phyloP scores from a whole-genome alignment of 768 basidiomycete species.

The Boletus reticulatus region DNA sequence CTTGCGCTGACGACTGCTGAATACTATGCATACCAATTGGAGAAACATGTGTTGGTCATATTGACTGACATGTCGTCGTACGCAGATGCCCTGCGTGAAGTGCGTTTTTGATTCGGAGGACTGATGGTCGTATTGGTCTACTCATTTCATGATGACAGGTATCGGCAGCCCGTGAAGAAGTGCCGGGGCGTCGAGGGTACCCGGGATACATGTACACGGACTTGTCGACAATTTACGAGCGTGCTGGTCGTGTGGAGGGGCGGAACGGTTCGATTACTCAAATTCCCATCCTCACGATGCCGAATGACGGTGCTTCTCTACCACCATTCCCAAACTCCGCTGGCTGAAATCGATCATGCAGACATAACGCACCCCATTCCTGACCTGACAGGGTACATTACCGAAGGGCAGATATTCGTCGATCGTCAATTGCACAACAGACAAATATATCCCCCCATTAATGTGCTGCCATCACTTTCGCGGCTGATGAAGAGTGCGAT shows the following conservation, averaged over 20 bases:
- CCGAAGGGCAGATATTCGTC: slow-evolving; percentile 98
- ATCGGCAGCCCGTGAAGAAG: slow-evolving; percentile 98
- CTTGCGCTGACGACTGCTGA: slow-evolving; percentile 97
- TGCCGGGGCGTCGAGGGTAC: slow-evolving; percentile 99
- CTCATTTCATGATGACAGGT: slow-evolving; percentile 41
- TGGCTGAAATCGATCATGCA: slow-evolving; percentile 36
- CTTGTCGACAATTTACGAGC: slow-evolving; percentile 98
- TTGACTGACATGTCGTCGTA: slow-evolving; percentile 99
- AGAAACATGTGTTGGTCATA: slow-evolving; percentile 99
- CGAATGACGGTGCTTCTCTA: slow-evolving; percentile 83
- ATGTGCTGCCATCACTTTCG: slow-evolving; percentile 96
- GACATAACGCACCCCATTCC: slow-evolving; percentile 99
- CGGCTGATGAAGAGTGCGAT: slow-evolving; percentile 99
- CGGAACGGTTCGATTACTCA: slow-evolving; percentile 99
- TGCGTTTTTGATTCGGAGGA: slow-evolving; percentile 36
- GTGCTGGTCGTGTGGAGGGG: slow-evolving; percentile 96
- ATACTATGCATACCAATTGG: slow-evolving; percentile 98
- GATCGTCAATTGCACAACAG: slow-evolving; percentile 96
- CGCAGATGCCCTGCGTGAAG: slow-evolving; percentile 94
- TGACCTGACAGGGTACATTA: slow-evolving; percentile 98
- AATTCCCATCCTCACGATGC: slow-evolving; percentile 99
- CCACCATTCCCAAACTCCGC: slow-evolving; percentile 16
- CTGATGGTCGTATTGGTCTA: not conserved
- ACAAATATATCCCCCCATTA: slow-evolving; percentile 99
- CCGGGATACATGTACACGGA: slow-evolving; percentile 99